Evolutionary conservation across 2,329 filamentous ascomycete genomes (phyloP).

Genomic region (Coccinonectria pachysandricola): DNA sequence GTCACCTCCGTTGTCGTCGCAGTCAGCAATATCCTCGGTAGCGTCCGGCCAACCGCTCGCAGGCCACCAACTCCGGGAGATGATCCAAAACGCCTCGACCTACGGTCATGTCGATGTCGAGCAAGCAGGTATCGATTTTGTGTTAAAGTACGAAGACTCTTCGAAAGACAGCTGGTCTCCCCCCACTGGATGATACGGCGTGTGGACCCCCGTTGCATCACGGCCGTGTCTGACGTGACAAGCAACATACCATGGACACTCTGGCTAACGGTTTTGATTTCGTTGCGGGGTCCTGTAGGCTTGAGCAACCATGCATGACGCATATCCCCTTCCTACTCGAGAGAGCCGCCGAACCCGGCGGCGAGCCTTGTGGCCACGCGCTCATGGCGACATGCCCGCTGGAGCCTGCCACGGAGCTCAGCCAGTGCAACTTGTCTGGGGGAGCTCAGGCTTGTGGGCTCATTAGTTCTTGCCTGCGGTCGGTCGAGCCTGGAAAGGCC

Average conservation of each 20-base stretch:
- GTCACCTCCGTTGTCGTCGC: slow-evolving; percentile 37
- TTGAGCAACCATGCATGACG: slow-evolving; percentile 89
- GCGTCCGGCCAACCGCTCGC: slow-evolving; percentile 20
- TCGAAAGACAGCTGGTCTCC: too few relatives aligned
- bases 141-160: slow-evolving; percentile 69
- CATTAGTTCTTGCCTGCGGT: too few relatives aligned
- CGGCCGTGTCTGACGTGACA: too few relatives aligned
- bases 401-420: slow-evolving; percentile 45
- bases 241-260: too few relatives aligned
- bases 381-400: slow-evolving; percentile 90
- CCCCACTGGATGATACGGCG: too few relatives aligned
- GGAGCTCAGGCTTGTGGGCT: too few relatives aligned
- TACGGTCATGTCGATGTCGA: slow-evolving; percentile 56
- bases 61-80: slow-evolving; percentile 21
- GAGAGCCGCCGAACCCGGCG: slow-evolving; percentile 45
- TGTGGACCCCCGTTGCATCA: too few relatives aligned
- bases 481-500: slow-evolving; percentile 67
- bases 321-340: slow-evolving; percentile 74
- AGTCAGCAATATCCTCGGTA: slow-evolving; percentile 31
- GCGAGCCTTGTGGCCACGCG: slow-evolving; percentile 73
- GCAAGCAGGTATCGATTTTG: slow-evolving; percentile 80
- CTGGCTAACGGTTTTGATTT: slow-evolving; percentile 35
- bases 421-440: too few relatives aligned
- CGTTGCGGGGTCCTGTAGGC: slow-evolving; percentile 43
- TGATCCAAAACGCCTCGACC: slow-evolving; percentile 11